Conservation (phyloP, 305 asterid species). For the Solanum hybrid region DNA sequence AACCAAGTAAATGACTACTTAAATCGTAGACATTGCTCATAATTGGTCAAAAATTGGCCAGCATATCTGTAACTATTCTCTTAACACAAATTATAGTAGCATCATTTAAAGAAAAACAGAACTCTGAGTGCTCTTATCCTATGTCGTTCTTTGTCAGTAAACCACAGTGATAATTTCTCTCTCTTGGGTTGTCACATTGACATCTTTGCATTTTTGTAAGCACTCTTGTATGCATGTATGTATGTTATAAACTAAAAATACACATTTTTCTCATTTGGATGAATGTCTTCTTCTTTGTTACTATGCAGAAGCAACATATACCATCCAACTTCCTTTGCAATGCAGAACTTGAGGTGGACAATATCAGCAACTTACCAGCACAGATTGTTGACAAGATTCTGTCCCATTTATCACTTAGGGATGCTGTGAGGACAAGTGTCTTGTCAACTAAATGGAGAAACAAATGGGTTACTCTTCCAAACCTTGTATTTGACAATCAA, state of each 20-base stretch:
- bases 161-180: not conserved
- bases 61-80: not conserved
- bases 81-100: not conserved
- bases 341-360: constrained; percentile 46
- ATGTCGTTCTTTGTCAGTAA: not conserved
- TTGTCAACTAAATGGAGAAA: constrained; percentile 88
- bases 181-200: not conserved
- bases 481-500: constrained; percentile 80
- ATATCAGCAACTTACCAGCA: constrained; percentile 68
- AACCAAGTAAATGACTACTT: not conserved
- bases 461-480: constrained; percentile 83
- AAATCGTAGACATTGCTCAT: not conserved
- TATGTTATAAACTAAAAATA: not conserved
- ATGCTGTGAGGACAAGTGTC: constrained; percentile 80
- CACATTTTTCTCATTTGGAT: not conserved
- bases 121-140: not conserved
- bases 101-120: not conserved
- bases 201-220: not conserved
- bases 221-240: not conserved
- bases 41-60: not conserved
- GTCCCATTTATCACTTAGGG: constrained; percentile 72
- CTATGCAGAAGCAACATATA: constrained; percentile 73
- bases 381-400: constrained; percentile 71
- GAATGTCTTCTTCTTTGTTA: not conserved
- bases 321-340: constrained; percentile 38